A percentile compares a stretch with the other conserved stretches of the same genome.
These are phyloP conservation scores for Melaleuca quinquenervia DNA, from an alignment of 345 rosid genomes.

Conservation along the genomic window DNA sequence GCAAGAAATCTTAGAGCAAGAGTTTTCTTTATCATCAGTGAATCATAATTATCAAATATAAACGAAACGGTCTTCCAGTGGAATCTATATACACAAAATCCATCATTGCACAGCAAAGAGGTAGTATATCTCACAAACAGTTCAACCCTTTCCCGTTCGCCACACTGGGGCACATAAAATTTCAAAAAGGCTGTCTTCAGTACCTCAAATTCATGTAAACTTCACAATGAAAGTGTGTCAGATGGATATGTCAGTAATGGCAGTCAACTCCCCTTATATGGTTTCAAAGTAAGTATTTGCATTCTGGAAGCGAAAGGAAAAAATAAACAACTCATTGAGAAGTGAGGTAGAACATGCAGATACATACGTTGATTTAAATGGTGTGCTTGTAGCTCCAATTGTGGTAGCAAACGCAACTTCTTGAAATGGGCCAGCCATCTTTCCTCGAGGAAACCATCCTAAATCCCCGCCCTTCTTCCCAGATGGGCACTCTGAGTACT, in stretches of 20 bases:
- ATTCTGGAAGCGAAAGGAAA: not conserved
- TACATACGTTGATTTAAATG: slow-evolving; percentile 88
- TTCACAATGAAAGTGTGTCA: not conserved
- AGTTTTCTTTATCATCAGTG: not conserved
- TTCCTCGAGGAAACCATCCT: slow-evolving; percentile 98
- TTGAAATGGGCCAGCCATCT: slow-evolving; percentile 97
- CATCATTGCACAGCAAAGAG: not conserved
- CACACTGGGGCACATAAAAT: not conserved
- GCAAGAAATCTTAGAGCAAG: not conserved
- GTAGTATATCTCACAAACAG: not conserved
- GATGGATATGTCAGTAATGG: not conserved
- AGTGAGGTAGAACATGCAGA: not conserved
- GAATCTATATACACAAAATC: not conserved
- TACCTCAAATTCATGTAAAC: not conserved
- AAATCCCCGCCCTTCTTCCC: slow-evolving; percentile 98
- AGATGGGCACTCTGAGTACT: slow-evolving; percentile 91
- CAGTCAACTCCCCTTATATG: not conserved
- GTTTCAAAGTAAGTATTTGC: not conserved
- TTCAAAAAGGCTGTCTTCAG: not conserved
- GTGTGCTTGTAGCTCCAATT: slow-evolving; percentile 87
- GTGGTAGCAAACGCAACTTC: slow-evolving; percentile 79
- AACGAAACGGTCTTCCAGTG: not conserved
- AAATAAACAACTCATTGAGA: not conserved
- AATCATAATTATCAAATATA: not conserved
- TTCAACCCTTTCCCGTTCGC: not conserved